These are phyloP conservation scores for Elymus sibiricus DNA, from an alignment of 176 grass and related monocot genomes.

Conservation along the genomic window DNA sequence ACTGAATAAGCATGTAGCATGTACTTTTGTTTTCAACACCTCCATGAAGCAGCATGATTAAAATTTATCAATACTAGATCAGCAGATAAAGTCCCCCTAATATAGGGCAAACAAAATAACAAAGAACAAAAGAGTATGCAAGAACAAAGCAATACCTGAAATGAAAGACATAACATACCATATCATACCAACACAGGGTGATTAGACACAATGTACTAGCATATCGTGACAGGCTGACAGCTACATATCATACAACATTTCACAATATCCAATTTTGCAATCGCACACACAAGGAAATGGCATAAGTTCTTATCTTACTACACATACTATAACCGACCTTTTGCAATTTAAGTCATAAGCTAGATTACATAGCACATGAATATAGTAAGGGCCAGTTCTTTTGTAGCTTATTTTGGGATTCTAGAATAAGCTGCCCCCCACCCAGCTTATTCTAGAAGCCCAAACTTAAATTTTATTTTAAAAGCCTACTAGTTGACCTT, in stretches of 20 bases:
- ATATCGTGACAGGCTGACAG: background rate
- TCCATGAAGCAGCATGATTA: conserved; percentile 20
- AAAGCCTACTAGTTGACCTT: too few relatives aligned
- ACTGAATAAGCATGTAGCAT: background rate
- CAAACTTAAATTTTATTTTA: too few relatives aligned
- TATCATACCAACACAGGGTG: background rate
- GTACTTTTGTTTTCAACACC: conserved; percentile 30
- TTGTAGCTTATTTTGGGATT: too few relatives aligned
- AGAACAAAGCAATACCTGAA: conserved; percentile 14
- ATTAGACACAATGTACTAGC: background rate
- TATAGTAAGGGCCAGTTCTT: too few relatives aligned
- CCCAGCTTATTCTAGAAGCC: too few relatives aligned
- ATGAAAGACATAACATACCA: background rate
- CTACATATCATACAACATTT: background rate
- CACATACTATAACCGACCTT: background rate
- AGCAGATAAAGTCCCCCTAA: conserved; percentile 26
- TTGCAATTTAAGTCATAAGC: background rate
- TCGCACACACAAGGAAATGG: background rate
- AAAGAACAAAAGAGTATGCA: conserved; percentile 16
- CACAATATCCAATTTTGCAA: background rate
- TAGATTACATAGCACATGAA: background rate
- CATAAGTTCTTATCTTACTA: background rate
- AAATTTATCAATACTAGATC: conserved; percentile 32
- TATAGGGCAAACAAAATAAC: conserved; percentile 24
- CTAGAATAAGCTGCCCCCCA: too few relatives aligned